phyloP scores from a whole-genome alignment of 1,139 yeast species.

The Meyerozyma sp. region DNA sequence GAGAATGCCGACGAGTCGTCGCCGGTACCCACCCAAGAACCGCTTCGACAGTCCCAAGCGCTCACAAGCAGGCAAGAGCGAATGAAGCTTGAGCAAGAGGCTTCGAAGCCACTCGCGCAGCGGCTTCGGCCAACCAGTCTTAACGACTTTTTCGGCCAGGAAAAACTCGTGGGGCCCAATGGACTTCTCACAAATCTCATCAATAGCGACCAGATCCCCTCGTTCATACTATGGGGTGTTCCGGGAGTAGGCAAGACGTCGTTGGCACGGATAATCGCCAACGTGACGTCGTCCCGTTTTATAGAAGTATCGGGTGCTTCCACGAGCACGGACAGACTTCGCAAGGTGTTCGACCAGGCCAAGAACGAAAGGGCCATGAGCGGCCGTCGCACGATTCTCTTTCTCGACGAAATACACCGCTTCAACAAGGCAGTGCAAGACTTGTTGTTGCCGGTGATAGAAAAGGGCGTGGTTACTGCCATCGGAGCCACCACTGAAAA shows the following conservation, averaged over 20 bases:
- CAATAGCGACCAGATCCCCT: slow-evolving; percentile 60
- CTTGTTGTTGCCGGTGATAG: slow-evolving; percentile 67
- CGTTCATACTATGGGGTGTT: slow-evolving; percentile 91
- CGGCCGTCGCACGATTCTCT: slow-evolving; percentile 68
- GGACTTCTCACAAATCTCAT: slow-evolving; percentile 74
- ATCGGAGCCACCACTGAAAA: slow-evolving; percentile 98
- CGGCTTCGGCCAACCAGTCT: slow-evolving; percentile 69
- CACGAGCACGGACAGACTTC: slow-evolving; percentile 64
- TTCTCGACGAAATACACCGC: slow-evolving; percentile 90
- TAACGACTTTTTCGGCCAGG: slow-evolving; percentile 83
- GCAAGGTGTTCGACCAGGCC: slow-evolving; percentile 70
- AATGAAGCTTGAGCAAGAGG: slow-evolving; percentile 36
- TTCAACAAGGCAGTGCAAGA: slow-evolving; percentile 91
- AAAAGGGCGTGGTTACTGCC: slow-evolving; percentile 58
- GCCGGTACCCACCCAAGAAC: neutral
- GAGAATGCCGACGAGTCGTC: neutral
- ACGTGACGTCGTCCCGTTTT: slow-evolving; percentile 49
- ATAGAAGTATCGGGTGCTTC: slow-evolving; percentile 86
- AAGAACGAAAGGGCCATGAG: slow-evolving; percentile 62
- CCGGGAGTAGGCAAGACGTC: slow-evolving; percentile 97
- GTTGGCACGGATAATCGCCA: slow-evolving; percentile 54
- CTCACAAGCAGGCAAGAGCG: neutral
- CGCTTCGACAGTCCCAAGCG: slow-evolving; percentile 1
- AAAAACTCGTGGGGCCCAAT: slow-evolving; percentile 65
- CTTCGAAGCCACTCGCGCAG: slow-evolving; percentile 77